Evolutionary conservation across 768 basidiomycete genomes (phyloP).

Genomic region (Dendrothele bispora): DNA sequence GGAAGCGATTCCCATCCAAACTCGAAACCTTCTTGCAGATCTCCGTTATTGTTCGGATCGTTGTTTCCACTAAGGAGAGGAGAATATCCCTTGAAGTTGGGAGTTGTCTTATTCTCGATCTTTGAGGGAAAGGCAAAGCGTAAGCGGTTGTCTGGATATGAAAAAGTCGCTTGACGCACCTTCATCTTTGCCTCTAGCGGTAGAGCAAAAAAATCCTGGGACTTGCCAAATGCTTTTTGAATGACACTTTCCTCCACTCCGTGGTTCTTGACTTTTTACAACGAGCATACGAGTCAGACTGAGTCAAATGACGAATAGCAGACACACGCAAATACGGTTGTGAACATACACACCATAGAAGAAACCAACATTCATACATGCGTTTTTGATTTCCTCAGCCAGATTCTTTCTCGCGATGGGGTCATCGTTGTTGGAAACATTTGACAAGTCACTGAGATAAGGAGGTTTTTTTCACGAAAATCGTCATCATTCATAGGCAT

Average conservation of each 20-base stretch:
- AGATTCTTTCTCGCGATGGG: conserved; percentile 39
- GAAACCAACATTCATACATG: conserved; percentile 82
- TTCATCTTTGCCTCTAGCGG: conserved; percentile 64
- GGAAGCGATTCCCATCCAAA: conserved; percentile 64
- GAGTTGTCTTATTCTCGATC: conserved; percentile 66
- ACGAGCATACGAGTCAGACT: not conserved
- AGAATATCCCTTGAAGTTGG: conserved; percentile 79
- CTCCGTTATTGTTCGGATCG: conserved; percentile 75
- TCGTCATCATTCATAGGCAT: no score
- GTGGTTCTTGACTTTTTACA: conserved; percentile 69
- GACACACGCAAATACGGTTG: not conserved
- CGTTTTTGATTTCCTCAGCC: conserved; percentile 62
- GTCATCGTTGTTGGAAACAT: conserved; percentile 38
- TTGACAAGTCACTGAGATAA: conserved; percentile 45
- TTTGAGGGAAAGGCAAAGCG: conserved; percentile 23
- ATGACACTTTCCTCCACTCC: conserved; percentile 59
- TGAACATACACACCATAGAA: conserved; percentile 60
- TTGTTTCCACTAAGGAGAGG: conserved; percentile 72
- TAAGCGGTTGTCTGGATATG: not conserved
- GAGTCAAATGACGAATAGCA: not conserved
- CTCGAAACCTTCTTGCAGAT: conserved; percentile 90
- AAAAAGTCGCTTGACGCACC: conserved; percentile 37
- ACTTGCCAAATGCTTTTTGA: conserved; percentile 39
- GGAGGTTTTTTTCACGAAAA: conserved; percentile 34
- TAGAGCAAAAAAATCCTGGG: conserved; percentile 68